Evolutionary conservation across 495 filamentous ascomycete species (phyloP), one percentile per base, ranked within the genome.

Genomic region (Pyrenopolyporus hunteri): DNA sequence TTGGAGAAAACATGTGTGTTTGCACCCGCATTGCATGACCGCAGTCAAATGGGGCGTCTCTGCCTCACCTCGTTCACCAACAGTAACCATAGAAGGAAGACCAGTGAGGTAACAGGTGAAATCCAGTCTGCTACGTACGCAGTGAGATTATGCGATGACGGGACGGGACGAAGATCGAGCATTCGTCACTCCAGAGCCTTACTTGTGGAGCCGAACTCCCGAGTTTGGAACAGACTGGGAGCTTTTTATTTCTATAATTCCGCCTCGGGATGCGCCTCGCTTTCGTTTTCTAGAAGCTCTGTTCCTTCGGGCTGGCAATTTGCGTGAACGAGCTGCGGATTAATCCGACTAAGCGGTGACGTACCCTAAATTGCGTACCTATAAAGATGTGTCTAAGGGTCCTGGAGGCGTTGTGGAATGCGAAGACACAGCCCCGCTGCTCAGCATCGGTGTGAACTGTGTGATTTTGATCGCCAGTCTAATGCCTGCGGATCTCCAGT

Each of bases 381-480:
- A 46, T 31, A 14, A 22, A 43, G 19, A n/a, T 3, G n/a, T n/a
- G 10, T 10, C 2, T n/a, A 23, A 40, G 59, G 51, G 45, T 44
- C 35, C 35, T 44, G 17, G 32, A 57, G 37, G 10, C 19, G 43
- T 50, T 57, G 42, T 60, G 52, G 49, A 46, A 40, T 44, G 56
- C 51, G 40, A 52, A 25, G 26, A 43, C 56, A 60, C 40, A 60
- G 63, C 63, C 63, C 62, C 62, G 50, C 55, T 37, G 29, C 14
- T 51, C 44, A 36, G 43, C 26, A 31, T 25, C 40, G 54, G 39
- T 45, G 37, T 42, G 37, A 42, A 23, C 13, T 40, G 37, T 42
- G 6, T 57, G 37, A 63, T 66, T 60, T 60, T 51, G 51, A 66
- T 66, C 57, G 63, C 46, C 63, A 39, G 29, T 52, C 39, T 66